Evolutionary conservation across 2,329 filamentous ascomycete species (phyloP), one percentile per base, ranked within the genome.

Genomic region (Chaetothyriales sp.): DNA sequence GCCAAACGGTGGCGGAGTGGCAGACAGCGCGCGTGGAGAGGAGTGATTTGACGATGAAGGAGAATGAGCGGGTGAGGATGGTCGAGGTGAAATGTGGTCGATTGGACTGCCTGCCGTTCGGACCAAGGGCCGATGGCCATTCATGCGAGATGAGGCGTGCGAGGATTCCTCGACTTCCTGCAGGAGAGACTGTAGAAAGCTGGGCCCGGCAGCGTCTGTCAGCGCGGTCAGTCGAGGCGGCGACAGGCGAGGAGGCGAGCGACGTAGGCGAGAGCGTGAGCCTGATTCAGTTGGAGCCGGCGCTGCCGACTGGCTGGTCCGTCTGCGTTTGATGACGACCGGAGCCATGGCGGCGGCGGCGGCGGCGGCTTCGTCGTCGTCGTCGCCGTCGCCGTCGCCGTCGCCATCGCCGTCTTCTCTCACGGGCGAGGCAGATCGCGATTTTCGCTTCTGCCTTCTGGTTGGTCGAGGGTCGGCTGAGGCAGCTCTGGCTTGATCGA

Each of bases 151-250:
- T 48, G 61, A 70, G 61, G 67, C 70, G 29, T 63, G 64, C 56
- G 63, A 66, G 58, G 69, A 73, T 43, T 71, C 75, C 63, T 94
- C 89, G 1, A 97, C 87, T 66, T 97, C 90, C 64, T 86, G 88
- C 48, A 97, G 71, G 5, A 97, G 73, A 0, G 88, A 90, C 20
- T 88, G 86, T 6, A 97, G 74, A 64, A 97, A 90, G 5, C 86
- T 89, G 6, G 88, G 86, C 6, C 77, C 78, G 25, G 73, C 76
- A 43, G 60, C 56, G 54, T 71, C 56, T 20, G 49, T 29, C 65
- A 50, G 60, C 44, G 47, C 50, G 28, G 49, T 52, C 44, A 50
- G 57, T 29, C 51, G 51, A 37, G 46, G 53, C 50, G 43, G 48
- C 18, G 46, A 63, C 54, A 50, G 60, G 61, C 63, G 56, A 61